Conservation (phyloP, 768 basidiomycete genomes). For the Tricholoma sp. region DNA sequence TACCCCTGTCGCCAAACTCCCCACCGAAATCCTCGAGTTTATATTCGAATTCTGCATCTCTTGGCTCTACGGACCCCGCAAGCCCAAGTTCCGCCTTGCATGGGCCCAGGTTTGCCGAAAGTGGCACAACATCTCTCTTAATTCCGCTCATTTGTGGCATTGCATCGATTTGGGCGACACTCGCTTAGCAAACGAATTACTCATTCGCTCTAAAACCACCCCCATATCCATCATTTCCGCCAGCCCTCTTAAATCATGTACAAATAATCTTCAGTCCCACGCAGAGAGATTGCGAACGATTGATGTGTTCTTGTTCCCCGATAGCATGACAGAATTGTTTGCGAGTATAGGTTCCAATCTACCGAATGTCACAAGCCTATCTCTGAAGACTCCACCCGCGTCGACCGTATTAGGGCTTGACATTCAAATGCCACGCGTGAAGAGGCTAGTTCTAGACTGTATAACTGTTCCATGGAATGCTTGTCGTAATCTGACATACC, state of each 20-base stretch:
- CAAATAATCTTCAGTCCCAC: slow-evolving; percentile 23
- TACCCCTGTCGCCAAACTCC: slow-evolving; percentile 27
- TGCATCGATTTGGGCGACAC: slow-evolving; percentile 33
- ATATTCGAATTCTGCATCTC: slow-evolving; percentile 34
- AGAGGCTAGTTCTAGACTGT: slow-evolving; percentile 27
- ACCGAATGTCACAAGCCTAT: slow-evolving; percentile 25
- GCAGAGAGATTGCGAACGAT: slow-evolving; percentile 28
- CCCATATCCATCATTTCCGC: slow-evolving; percentile 31
- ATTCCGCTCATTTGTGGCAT: slow-evolving; percentile 34
- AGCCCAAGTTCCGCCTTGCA: slow-evolving; percentile 27
- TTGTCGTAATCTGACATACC: slow-evolving; percentile 26
- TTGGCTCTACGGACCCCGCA: slow-evolving; percentile 27
- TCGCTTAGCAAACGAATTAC: slow-evolving; percentile 28
- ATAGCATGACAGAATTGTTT: slow-evolving; percentile 30
- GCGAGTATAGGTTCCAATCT: slow-evolving; percentile 20
- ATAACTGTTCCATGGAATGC: slow-evolving; percentile 31
- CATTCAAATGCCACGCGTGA: slow-evolving; percentile 24
- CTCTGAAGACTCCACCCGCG: slow-evolving; percentile 29
- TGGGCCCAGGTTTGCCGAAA: slow-evolving; percentile 37
- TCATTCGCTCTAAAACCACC: slow-evolving; percentile 28
- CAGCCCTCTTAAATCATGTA: slow-evolving; percentile 22
- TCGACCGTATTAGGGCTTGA: slow-evolving; percentile 19
- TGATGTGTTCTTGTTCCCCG: slow-evolving; percentile 31
- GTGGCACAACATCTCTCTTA: slow-evolving; percentile 32
- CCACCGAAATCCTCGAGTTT: slow-evolving; percentile 35